These are phyloP conservation scores for Fusarium tjaetaba DNA, from an alignment of 2,329 filamentous ascomycete species.

Conservation along the genomic window DNA sequence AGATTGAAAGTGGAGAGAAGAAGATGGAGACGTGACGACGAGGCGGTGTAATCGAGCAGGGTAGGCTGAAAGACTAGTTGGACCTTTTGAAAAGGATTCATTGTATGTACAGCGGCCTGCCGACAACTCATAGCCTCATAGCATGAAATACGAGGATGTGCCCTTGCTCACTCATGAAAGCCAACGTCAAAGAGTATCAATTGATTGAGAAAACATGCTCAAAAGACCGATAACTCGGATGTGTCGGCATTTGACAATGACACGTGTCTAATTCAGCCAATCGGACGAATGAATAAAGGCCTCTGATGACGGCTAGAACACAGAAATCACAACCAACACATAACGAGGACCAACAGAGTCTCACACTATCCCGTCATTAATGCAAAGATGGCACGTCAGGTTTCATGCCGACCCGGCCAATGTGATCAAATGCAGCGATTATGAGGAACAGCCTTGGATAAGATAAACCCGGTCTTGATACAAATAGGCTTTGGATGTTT, in stretches of 20 bases:
- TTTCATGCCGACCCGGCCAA: too few species aligned
- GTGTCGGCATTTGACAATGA: not conserved
- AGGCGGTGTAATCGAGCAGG: not conserved
- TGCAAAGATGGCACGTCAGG: not conserved
- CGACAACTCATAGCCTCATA: not conserved
- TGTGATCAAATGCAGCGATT: rapidly evolving
- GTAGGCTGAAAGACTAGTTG: not conserved
- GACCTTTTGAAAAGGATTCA: not conserved
- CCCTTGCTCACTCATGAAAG: too few species aligned
- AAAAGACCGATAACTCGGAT: too few species aligned
- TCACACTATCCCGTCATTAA: not conserved
- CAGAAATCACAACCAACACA: not conserved
- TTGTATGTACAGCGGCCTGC: not conserved
- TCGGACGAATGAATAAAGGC: not conserved
- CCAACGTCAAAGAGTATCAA: not conserved
- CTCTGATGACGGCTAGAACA: not conserved
- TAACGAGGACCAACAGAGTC: not conserved
- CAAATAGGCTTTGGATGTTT: not conserved
- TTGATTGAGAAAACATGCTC: not conserved
- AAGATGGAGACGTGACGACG: not conserved
- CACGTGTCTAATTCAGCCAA: not conserved
- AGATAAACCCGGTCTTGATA: not conserved
- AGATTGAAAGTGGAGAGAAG: not conserved
- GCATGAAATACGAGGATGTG: too few species aligned
- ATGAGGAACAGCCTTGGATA: too few species aligned